A percentile compares a stretch with the other conserved stretches of the same genome.
Conservation (phyloP, 768 basidiomycete species). For the Cystofilobasidium capitatum region DNA sequence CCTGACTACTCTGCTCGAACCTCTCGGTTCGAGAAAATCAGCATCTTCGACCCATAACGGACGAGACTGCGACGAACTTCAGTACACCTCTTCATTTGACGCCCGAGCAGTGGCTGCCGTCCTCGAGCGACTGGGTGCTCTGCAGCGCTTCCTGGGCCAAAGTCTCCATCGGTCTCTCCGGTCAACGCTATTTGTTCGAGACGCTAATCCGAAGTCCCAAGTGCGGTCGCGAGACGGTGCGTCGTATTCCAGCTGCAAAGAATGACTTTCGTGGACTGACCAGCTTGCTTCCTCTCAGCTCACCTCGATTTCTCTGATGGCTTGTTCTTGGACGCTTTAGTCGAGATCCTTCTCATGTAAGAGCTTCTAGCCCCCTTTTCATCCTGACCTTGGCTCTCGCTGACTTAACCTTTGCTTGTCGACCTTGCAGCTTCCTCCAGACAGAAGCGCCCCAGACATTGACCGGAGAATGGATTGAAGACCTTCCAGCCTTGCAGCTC, state of each 20-base stretch:
- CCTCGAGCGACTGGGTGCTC: constrained; percentile 53
- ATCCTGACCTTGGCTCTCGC: not conserved
- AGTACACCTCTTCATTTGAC: constrained; percentile 68
- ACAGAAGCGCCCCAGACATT: constrained; percentile 58
- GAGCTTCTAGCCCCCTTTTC: constrained; percentile 8
- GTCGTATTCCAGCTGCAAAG: not conserved
- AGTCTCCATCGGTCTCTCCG: not conserved
- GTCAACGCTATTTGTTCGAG: not conserved
- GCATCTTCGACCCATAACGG: constrained; percentile 63
- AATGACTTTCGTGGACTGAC: no score
- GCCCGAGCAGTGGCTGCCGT: constrained; percentile 62
- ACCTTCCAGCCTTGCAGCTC: constrained; percentile 61
- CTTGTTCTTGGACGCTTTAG: constrained; percentile 64
- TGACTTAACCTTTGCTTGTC: no score
- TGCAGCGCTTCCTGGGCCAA: constrained; percentile 7
- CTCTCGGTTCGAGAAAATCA: constrained; percentile 32
- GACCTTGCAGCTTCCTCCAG: constrained; percentile 54
- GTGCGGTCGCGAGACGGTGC: no score
- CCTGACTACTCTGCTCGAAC: not conserved
- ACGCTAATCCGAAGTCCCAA: not conserved
- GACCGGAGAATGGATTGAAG: constrained; percentile 49
- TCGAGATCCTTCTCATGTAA: constrained; percentile 65
- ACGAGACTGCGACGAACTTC: constrained; percentile 56
- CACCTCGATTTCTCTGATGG: constrained; percentile 47
- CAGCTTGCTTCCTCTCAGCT: not conserved